These are phyloP conservation scores for Canavalia ensiformis DNA, from an alignment of 306 rosid species.

Conservation along the genomic window DNA sequence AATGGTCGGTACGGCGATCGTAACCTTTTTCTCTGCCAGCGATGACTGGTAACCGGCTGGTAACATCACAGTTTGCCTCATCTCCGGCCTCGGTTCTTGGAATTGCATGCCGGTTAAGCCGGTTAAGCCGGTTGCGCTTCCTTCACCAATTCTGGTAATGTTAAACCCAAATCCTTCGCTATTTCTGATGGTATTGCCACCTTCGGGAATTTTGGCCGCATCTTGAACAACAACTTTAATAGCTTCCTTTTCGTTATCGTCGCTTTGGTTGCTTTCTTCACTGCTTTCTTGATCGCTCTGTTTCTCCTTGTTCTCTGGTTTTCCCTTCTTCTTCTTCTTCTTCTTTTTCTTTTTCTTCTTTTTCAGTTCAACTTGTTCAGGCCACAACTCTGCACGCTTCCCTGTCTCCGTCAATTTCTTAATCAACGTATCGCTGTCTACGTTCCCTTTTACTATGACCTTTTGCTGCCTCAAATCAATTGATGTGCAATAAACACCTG, in stretches of 20 bases:
- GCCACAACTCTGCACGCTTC: slow-evolving; percentile 83
- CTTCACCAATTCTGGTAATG: slow-evolving; percentile 33
- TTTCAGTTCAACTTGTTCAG: slow-evolving; percentile 48
- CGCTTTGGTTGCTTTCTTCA: slow-evolving; percentile 57
- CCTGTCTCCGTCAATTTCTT: slow-evolving; percentile 62
- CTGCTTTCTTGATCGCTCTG: slow-evolving; percentile 55
- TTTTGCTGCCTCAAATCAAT: slow-evolving; percentile 77
- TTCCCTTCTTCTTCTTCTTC: slow-evolving; percentile 48
- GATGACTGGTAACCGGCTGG: slow-evolving; percentile 53
- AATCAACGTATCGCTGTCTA: slow-evolving; percentile 65
- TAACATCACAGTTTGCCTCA: slow-evolving; percentile 51
- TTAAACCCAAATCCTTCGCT: slow-evolving; percentile 17
- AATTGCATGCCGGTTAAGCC: slow-evolving; percentile 50
- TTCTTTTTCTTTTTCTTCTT: slow-evolving; percentile 55
- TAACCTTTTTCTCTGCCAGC: slow-evolving; percentile 45
- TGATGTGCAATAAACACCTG: slow-evolving; percentile 73
- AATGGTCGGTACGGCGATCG: slow-evolving; percentile 8
- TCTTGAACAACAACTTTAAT: slow-evolving; percentile 56
- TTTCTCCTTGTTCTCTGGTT: slow-evolving; percentile 55
- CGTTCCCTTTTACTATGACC: slow-evolving; percentile 66
- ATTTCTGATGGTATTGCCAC: background rate
- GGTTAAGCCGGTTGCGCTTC: slow-evolving; percentile 45
- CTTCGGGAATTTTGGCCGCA: slow-evolving; percentile 38
- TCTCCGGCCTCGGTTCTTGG: slow-evolving; percentile 54
- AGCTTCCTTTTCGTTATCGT: slow-evolving; percentile 50